Base-by-base conservation (phyloP, 768 basidiomycete genomes). In the Mycena sanguinolenta region DNA sequence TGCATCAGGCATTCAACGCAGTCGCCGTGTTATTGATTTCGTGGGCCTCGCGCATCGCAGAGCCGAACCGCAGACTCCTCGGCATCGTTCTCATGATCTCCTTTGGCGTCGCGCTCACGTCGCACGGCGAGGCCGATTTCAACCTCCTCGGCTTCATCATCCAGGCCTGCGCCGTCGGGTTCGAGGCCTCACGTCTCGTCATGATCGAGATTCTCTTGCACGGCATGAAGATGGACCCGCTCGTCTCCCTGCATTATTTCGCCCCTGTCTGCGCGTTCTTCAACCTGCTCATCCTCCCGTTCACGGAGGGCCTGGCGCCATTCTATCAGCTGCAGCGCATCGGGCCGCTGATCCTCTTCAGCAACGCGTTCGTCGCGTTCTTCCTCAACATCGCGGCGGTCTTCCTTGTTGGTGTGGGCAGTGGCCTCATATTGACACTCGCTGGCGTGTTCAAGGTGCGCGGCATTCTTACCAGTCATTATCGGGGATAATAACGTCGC, bases 361-460 rank as follows among this genome's bases (percentile, higher is more conserved):
- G 90, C 74, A 99, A 99, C 79, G 98, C 97, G 0, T 79, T 83
- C 53, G 88, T 95, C 36, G 97, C 97, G 0, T 97, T 99, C 84
- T 84, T 91, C 42, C 86, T 98, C 70, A 98, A 98, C 77, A 87
- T 98, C 46, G 95, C 97, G 1, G 96, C 97, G 13, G 97, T 98
- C 23, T 98, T 97, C 84, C 86, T 98, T 75, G 95, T 98, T 38
- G 89, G 95, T 50, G 93, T 91, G 0, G 96, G 92, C 19, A 93
- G 92, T 58, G 95, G 96, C 2, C 85, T 98, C 68, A 90, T 98
- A 23, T 84, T 98, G 73, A 98, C 97, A 3, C 87, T 99, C 5
- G 96, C 97, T 3, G 97, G 97, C 19, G 96, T 98, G 28, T 92
- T 96, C 82, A 97, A 97, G 9, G 96, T 97, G 8, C 96, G 97